Base-by-base conservation (phyloP, 768 basidiomycete genomes). In the Mycena metata region DNA sequence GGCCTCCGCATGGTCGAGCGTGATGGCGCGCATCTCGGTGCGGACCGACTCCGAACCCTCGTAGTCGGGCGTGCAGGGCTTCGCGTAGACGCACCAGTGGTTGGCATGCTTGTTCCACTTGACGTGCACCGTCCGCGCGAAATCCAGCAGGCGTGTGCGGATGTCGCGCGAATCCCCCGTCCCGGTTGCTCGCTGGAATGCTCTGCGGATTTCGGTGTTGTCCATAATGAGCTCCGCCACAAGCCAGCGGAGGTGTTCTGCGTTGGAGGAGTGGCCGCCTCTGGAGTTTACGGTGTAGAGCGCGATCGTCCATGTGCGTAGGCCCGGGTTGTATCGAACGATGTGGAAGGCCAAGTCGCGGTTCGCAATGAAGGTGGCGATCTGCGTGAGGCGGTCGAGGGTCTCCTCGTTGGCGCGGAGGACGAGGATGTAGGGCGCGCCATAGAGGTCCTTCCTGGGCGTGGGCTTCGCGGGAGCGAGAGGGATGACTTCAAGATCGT, bases 311-410 rank as follows among this genome's bases (percentile, higher is more conserved):
- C 60, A 61, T 13, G 60, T 61, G 49, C 49, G 60, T 13, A 33
- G 35, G 12, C 41, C 49, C 0, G 49, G 60, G 23, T 33, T 2
- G 41, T 41, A 51, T 8, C 39, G 35, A 35, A 61, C 1, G 26
- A 61, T 42, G 49, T 33, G 23, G 60, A 61, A 61, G 36, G 35
- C 36, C 7, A 51, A 47, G 60, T 50, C 60, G 21, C 1, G 23
- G 39, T 0, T 30, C 36, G 2, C 1, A 5, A 36, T 12, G 41
- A 61, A 61, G 36, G 24, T 50, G 6, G 21, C 35, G 36, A 42
- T 51, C 10, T 3, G 7, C 47, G 10, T 5, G 4, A 61, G 35
- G 47, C 36, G 21, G 21, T 39, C 36, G 49, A 10, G 12, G 12
- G 30, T n/a, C 1, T 2, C 47, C 13, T 13, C 12, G 36, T 17